phyloP scores from a whole-genome alignment of 331 rosid species.

The Acacia pycnantha region DNA sequence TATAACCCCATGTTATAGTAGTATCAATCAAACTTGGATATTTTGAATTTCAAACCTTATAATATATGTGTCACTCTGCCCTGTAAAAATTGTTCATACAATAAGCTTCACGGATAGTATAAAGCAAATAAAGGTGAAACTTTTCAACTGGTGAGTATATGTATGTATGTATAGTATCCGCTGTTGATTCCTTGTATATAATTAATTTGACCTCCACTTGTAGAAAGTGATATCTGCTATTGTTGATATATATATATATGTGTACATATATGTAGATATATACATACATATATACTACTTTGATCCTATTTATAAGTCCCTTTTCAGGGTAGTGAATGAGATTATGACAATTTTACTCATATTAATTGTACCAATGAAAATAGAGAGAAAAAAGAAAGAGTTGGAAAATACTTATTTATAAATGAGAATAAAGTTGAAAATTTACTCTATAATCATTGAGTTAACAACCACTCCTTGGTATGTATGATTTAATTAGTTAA shows the following conservation, averaged over 20 bases:
- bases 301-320: too few species aligned
- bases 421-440: too few species aligned
- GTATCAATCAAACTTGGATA: neutral
- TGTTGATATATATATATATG: neutral
- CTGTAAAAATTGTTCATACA: neutral
- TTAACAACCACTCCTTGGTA: too few species aligned
- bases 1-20: neutral
- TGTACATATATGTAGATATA: neutral
- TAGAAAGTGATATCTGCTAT: neutral
- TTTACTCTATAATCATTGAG: too few species aligned
- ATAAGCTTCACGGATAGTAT: neutral
- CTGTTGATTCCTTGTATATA: neutral
- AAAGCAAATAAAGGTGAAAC: neutral
- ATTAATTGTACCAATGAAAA: too few species aligned
- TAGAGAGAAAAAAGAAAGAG: too few species aligned
- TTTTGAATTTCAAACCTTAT: neutral
- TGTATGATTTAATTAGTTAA: too few species aligned
- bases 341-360: too few species aligned
- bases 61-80: neutral
- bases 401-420: too few species aligned
- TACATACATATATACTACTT: too few species aligned
- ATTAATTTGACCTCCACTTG: neutral
- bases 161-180: neutral
- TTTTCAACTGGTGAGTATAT: neutral
- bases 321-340: too few species aligned